Evolutionary conservation across 148 eudicot species (phyloP), one percentile per base, ranked within the genome.

Genomic region (Polygonum maritimum): DNA sequence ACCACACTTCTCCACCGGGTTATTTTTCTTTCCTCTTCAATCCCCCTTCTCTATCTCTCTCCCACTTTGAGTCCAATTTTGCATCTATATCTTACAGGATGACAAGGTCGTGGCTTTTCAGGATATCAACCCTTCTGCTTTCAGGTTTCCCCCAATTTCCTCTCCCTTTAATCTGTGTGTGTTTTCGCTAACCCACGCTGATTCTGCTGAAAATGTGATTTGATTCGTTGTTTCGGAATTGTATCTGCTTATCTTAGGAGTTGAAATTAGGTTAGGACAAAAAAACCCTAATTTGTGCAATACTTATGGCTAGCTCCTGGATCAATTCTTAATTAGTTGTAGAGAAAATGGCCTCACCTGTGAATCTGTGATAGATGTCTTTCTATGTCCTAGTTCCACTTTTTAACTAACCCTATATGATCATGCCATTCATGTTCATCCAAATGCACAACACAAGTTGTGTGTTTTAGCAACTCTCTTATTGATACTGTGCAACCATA

Each of bases 81-180:
- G 54, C n/a, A 35, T 73, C 45, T 52, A 73, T 41, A 52, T 44
- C 71, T 62, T 5, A 77, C 89, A 91, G 96, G 98, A 93, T 76
- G 96, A 93, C 15, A 88, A 76, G 80, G 87, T 89, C 7, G 91
- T 91, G 47, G 96, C 96, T 18, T 93, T 93, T 76, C 89, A 80
- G 75, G 98, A 93, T 76, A 92, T 88, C 62, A 93, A 88, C 7
- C 98, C 98, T 73, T 78, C 98, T 7, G 96, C 96, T 9, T 82
- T 83, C 73, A 77, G 83, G 84, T 85, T 76, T 21, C 15, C 79
- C 74, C 18, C 44, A 44, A 40, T 62, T 49, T 73, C 57, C 6
- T 33, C 48, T 77, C 36, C 21, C 63, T 69, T 16, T 18, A 44
- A 55, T 22, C 8, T 47, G 0, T 47, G 48, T 6, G 2, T 36